These are phyloP conservation scores for Pittosporum tobira DNA, from an alignment of 129 eudicot species.

Conservation along the genomic window DNA sequence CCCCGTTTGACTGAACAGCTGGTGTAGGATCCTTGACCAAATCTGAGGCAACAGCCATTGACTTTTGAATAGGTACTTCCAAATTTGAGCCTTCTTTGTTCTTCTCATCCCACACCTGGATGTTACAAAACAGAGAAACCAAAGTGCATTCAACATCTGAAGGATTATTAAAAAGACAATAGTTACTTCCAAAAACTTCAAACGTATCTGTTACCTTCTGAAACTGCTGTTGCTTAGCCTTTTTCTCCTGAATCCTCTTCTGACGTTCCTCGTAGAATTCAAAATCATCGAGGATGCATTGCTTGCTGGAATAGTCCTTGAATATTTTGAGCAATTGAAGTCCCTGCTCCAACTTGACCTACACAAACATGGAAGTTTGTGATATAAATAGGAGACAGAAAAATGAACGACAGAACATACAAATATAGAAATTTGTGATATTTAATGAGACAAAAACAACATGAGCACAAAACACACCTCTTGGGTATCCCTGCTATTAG, in stretches of 20 bases:
- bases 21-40: background rate
- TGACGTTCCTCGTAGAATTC: slow-evolving; percentile 16
- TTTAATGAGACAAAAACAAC: too few species aligned
- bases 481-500: slow-evolving; percentile 86
- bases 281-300: slow-evolving; percentile 48
- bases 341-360: slow-evolving; percentile 75
- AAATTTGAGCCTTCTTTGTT: slow-evolving; percentile 16
- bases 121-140: background rate
- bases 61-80: slow-evolving; percentile 7
- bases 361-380: background rate
- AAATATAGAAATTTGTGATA: too few species aligned
- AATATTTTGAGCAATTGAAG: slow-evolving; percentile 63
- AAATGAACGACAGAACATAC: background rate
- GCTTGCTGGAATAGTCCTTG: slow-evolving; percentile 57
- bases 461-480: slow-evolving; percentile 31
- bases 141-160: background rate
- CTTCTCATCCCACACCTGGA: slow-evolving; percentile 21
- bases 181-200: background rate
- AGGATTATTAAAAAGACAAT: background rate
- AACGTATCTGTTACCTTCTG: slow-evolving; percentile 10
- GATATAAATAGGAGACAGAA: background rate
- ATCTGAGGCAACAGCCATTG: slow-evolving; percentile 1
- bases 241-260: slow-evolving; percentile 14
- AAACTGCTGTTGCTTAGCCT: slow-evolving; percentile 15
- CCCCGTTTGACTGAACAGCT: slow-evolving; percentile 7